These are phyloP conservation scores for Adansonia madagascariensis DNA, from an alignment of 441 rosid species.

Conservation along the genomic window DNA sequence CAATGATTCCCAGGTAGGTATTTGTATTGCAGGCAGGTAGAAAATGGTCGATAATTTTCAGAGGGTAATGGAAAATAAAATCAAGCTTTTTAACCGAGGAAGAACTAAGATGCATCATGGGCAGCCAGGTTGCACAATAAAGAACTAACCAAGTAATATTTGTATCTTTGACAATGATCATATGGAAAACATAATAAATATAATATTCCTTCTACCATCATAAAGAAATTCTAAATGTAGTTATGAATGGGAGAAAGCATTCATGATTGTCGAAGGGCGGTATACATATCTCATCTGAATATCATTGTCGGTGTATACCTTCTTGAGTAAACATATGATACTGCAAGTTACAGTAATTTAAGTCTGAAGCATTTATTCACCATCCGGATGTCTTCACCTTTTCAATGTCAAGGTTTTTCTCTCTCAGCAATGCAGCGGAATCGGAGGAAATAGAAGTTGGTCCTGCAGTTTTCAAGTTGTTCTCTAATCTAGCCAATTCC, in stretches of 20 bases:
- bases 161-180: background rate
- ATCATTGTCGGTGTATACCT: too few species aligned
- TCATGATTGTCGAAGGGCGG: background rate
- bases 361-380: too few species aligned
- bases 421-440: conserved; percentile 46
- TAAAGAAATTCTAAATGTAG: background rate
- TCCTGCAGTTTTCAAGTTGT: conserved; percentile 53
- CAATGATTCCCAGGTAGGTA: background rate
- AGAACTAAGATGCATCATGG: background rate
- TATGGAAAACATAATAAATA: background rate
- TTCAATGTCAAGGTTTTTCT: conserved; percentile 66
- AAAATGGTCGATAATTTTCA: background rate
- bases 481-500: conserved; percentile 75
- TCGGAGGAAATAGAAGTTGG: conserved; percentile 33
- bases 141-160: background rate
- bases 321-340: too few species aligned
- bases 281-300: too few species aligned
- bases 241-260: background rate
- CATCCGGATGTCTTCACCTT: conserved; percentile 39
- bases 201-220: too few species aligned
- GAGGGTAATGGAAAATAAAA: background rate
- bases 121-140: background rate
- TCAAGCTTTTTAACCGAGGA: background rate
- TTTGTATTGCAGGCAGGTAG: background rate
- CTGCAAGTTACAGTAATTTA: too few species aligned